Evolutionary conservation across 1,139 yeast genomes (phyloP), one percentile per base, ranked within the genome.

Genomic region (Debaryomyces fabryi): DNA sequence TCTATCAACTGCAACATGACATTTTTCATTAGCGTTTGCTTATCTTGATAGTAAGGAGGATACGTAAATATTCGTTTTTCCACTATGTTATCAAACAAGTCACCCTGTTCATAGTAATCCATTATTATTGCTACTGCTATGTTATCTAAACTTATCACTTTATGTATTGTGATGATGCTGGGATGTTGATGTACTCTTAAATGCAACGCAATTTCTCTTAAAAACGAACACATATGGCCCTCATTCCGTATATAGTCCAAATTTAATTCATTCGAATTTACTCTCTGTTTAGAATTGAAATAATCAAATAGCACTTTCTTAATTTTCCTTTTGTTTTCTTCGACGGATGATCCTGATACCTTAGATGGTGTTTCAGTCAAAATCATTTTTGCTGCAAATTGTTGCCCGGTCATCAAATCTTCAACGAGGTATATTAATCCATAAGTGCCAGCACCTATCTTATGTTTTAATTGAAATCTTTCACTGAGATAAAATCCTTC

Each of bases 361-460:
- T 57, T 54, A 25, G 49, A 41, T 8, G 63, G 59, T 18, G 67
- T 69, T 32, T 70, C 71, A 58, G 85, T 85, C 33, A 87, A 74
- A 7, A 89, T 76, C 51, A 86, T 83, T 66, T 91, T 91, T 53
- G 92, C 83, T 2, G 97, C 97, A 58, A 75, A 84, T 27, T 72
- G 66, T 46, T 72, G 64, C 27, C 79, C 76, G 0, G 85, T 77
- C 43, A 57, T 58, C 13, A 76, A 55, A 62, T 88, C 86, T 55
- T 76, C 70, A 6, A 90, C 92, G 15, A 82, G 74, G 68, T 87
- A 90, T 12, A 91, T 96, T 27, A 88, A 75, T 2, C 97, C 97
- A 62, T 87, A 90, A 20, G 96, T 91, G 35, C 97, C 97, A 1
- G 95, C 82, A 13, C 97, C 97, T n/a, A 89, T 78, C 52, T 84